Conservation (phyloP, 1,284 basidiomycete genomes). For the Fistulinella staudtii region DNA sequence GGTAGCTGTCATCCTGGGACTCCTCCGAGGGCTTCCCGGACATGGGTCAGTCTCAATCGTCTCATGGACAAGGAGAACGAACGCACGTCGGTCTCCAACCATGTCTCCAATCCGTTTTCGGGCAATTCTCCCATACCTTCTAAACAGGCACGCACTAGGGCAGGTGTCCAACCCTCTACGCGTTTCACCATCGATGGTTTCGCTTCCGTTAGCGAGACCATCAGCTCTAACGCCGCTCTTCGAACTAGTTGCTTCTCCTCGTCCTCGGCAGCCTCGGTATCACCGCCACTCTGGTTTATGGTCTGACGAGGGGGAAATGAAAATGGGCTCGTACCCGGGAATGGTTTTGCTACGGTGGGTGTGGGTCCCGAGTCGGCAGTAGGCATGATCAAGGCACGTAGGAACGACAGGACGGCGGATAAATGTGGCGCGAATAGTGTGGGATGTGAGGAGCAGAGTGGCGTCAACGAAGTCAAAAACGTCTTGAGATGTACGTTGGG, state of each 20-base stretch:
- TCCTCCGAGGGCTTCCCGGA: constrained; percentile 54
- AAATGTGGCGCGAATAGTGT: constrained; percentile 67
- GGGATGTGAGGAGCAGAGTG: constrained; percentile 64
- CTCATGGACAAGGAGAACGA: neutral
- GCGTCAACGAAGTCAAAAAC: constrained; percentile 67
- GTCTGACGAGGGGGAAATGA: constrained; percentile 51
- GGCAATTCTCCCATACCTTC: constrained; percentile 79
- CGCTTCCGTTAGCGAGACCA: constrained; percentile 71
- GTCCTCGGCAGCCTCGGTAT: constrained; percentile 42
- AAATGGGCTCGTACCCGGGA: constrained; percentile 40
- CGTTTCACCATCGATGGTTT: constrained; percentile 62
- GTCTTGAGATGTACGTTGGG: constrained; percentile 53
- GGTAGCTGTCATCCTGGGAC: constrained; percentile 70
- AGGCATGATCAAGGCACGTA: constrained; percentile 62
- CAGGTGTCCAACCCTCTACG: constrained; percentile 62
- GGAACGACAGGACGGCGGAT: constrained; percentile 56
- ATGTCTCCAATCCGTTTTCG: constrained; percentile 54
- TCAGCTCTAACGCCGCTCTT: constrained; percentile 67
- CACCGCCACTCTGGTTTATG: constrained; percentile 24
- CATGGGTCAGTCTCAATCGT: constrained; percentile 6
- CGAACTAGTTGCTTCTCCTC: constrained; percentile 58
- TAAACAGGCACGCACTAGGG: constrained; percentile 66
- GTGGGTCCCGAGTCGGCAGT: constrained; percentile 67
- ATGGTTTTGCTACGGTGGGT: constrained; percentile 65
- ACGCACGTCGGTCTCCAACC: constrained; percentile 73